Evolutionary conservation across 148 eudicot species (phyloP).

Genomic region (Chenopodium suecicum): DNA sequence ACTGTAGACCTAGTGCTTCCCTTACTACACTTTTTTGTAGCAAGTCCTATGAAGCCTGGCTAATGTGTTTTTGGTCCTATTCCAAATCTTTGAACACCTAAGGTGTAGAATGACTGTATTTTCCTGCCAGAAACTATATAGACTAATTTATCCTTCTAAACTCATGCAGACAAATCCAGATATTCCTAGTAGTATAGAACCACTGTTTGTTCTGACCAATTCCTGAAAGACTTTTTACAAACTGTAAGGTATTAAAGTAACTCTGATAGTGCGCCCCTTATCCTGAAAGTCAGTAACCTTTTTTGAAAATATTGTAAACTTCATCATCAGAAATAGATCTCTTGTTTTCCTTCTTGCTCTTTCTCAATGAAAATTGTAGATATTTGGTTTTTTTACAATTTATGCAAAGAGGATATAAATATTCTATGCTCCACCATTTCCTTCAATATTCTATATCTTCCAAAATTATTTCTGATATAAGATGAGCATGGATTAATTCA

Average conservation of each 20-base stretch:
- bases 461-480: neutral
- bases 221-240: neutral
- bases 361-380: neutral
- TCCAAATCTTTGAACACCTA: neutral
- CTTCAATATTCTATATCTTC: neutral
- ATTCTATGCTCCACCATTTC: neutral
- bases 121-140: neutral
- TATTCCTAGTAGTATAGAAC: neutral
- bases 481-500: neutral
- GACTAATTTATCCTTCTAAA: neutral
- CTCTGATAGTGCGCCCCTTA: neutral
- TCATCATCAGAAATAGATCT: neutral
- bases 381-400: neutral
- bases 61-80: neutral
- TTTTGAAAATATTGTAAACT: neutral
- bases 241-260: no score
- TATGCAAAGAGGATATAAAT: neutral
- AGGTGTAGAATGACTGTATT: neutral
- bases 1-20: neutral
- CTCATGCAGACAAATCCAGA: neutral
- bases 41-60: neutral
- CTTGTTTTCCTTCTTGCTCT: neutral
- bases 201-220: neutral
- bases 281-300: neutral
- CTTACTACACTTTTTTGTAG: neutral